Conservation (phyloP, 192 early-diverging fungal genomes). For the Blastocladiella britannica region DNA sequence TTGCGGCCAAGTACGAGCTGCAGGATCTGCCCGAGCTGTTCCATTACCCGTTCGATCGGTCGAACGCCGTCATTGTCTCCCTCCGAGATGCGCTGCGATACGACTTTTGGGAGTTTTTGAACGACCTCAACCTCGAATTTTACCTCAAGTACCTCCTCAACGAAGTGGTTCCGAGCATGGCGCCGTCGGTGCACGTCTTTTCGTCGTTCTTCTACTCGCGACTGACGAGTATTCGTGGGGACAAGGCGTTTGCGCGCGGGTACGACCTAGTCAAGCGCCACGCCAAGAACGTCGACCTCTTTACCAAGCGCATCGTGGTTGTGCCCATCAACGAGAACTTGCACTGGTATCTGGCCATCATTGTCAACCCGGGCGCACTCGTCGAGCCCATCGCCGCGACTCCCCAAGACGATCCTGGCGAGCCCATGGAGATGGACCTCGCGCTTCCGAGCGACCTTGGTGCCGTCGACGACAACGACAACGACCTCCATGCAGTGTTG, state of each 20-base stretch:
- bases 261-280: constrained; percentile 53
- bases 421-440: no score
- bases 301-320: constrained; percentile 52
- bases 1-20: neutral
- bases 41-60: constrained; percentile 25
- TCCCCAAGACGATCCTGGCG: no score
- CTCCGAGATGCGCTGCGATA: constrained; percentile 43
- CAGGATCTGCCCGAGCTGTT: constrained; percentile 8
- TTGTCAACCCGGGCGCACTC: constrained; percentile 43
- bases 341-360: constrained; percentile 77
- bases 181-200: constrained; percentile 48
- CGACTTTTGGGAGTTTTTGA: constrained; percentile 53
- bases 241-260: neutral
- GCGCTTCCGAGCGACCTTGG: no score
- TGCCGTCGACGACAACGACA: no score
- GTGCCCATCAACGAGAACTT: constrained; percentile 76
- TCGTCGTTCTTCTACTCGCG: constrained; percentile 68
- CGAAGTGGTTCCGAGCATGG: constrained; percentile 9
- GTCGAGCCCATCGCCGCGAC: no score
- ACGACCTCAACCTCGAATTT: constrained; percentile 79
- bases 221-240: constrained; percentile 22
- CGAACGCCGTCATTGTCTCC: constrained; percentile 35
- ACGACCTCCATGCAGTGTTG: no score
- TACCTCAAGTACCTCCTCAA: constrained; percentile 34
- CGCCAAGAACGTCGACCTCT: constrained; percentile 55